Conservation (phyloP, 75 land plant species). For the Larix kaempferi region DNA sequence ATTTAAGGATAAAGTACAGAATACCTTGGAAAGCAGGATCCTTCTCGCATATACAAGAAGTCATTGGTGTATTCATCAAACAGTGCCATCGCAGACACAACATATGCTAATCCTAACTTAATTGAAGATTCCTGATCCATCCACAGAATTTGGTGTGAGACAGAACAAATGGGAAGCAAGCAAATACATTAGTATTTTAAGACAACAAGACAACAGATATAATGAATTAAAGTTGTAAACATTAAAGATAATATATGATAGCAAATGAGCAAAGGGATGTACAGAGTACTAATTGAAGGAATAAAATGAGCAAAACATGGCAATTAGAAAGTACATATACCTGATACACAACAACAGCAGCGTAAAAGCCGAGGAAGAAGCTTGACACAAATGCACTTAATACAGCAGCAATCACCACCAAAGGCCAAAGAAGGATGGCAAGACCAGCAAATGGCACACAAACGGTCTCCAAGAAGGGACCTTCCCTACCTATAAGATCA, state of each 20-base stretch:
- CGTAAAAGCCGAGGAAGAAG: slow-evolving; percentile 74
- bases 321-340: slow-evolving; percentile 25
- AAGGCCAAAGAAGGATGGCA: slow-evolving; percentile 90
- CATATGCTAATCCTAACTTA: slow-evolving; percentile 64
- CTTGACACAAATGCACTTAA: slow-evolving; percentile 60
- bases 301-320: background rate
- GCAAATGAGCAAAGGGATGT: background rate
- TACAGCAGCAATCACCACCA: slow-evolving; percentile 72
- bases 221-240: background rate
- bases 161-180: background rate
- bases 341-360: slow-evolving; percentile 82
- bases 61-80: slow-evolving; percentile 95
- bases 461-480: slow-evolving; percentile 88
- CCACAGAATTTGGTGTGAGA: background rate
- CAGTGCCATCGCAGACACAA: slow-evolving; percentile 62
- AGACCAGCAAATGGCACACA: slow-evolving; percentile 99
- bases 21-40: slow-evolving; percentile 93
- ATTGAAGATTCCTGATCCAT: slow-evolving; percentile 60
- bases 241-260: background rate
- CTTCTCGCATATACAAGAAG: slow-evolving; percentile 79
- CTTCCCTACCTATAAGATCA: slow-evolving; percentile 80
- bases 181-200: background rate
- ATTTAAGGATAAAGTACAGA: background rate
- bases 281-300: background rate
- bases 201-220: background rate